Percentiles rank a stretch among this genome's conserved stretches.
These are phyloP conservation scores for Penicillium sclerotigenum DNA, from an alignment of 2,329 filamentous ascomycete genomes.

Conservation along the genomic window DNA sequence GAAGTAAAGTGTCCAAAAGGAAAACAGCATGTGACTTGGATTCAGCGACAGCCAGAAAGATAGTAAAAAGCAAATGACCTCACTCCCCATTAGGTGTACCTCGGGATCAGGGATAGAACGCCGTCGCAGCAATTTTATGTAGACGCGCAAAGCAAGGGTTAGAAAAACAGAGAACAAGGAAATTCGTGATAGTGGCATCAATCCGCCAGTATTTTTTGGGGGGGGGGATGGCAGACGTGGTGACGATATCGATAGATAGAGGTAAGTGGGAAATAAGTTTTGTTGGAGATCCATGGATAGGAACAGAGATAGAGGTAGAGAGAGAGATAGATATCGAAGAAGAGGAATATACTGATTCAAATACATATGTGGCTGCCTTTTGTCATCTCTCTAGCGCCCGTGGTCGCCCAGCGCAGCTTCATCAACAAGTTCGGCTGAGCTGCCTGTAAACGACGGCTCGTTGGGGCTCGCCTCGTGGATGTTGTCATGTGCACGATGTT, in stretches of 20 bases:
- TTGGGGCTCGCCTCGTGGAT: constrained; percentile 45
- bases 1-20: neutral
- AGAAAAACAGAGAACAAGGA: constrained; percentile 11
- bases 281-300: neutral
- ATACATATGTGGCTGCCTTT: neutral
- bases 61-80: neutral
- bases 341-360: constrained; percentile 4
- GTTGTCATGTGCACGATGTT: constrained; percentile 49
- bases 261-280: constrained; percentile 1
- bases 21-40: neutral
- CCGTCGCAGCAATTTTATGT: constrained; percentile 11
- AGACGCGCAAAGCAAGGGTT: neutral
- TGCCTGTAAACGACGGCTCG: constrained; percentile 39
- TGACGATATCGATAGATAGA: neutral
- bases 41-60: neutral
- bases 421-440: constrained; percentile 46
- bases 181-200: constrained; percentile 22
- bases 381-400: constrained; percentile 4
- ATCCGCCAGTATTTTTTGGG: constrained; percentile 10
- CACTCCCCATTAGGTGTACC: constrained; percentile 8
- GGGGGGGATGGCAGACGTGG: neutral
- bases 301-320: neutral
- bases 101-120: constrained; percentile 5
- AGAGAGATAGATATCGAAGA: constrained; percentile 5
- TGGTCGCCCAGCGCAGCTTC: constrained; percentile 25